Conservation (phyloP, 345 rosid genomes). For the Pistacia vera region DNA sequence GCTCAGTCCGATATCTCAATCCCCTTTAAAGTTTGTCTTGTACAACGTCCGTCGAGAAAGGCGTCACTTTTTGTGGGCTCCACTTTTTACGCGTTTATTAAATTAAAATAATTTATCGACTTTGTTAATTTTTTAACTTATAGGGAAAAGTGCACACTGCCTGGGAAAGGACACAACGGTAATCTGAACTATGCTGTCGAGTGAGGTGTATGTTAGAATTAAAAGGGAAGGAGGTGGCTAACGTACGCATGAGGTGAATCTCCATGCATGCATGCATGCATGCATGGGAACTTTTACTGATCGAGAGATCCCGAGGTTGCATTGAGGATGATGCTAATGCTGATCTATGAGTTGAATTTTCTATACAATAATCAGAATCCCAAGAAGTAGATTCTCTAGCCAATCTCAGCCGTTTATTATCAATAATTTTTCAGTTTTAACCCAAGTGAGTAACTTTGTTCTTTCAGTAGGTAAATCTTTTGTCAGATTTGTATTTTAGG, state of each 20-base stretch:
- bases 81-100: constrained; percentile 29
- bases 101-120: not conserved
- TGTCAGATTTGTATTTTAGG: no score
- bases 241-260: constrained; percentile 6
- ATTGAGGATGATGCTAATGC: constrained; percentile 21
- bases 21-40: not conserved
- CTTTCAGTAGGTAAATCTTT: no score
- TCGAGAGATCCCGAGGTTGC: constrained; percentile 39
- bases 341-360: constrained; percentile 19
- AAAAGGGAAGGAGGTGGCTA: not conserved
- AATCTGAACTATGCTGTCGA: constrained; percentile 8
- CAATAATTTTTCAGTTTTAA: not conserved
- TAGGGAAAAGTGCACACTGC: constrained; percentile 27
- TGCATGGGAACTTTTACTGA: constrained; percentile 1
- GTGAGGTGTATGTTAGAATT: constrained; percentile 22
- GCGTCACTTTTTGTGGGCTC: constrained; percentile 28
- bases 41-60: constrained; percentile 28
- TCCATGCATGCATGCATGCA: not conserved
- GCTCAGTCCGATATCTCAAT: not conserved
- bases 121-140: not conserved
- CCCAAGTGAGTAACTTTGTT: not conserved
- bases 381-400: constrained; percentile 3
- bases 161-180: constrained; percentile 31
- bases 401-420: constrained; percentile 34
- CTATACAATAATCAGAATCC: constrained; percentile 17